phyloP scores from a whole-genome alignment of 495 filamentous ascomycete species.

The Penicillium silybi region DNA sequence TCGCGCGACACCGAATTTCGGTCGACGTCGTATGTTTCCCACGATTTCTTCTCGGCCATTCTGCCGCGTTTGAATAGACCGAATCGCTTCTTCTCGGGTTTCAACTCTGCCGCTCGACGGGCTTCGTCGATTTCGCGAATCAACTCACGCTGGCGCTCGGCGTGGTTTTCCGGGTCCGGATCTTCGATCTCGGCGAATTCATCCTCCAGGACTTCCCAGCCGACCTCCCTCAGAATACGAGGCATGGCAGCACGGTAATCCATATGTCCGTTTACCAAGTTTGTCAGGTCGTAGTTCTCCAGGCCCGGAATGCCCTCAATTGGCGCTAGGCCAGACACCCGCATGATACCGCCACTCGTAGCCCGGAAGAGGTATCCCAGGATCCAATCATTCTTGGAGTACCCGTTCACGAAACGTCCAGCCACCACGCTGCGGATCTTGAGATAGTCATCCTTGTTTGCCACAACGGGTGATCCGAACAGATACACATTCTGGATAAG shows the following conservation, averaged over 20 bases:
- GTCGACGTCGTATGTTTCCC: slow-evolving; percentile 85
- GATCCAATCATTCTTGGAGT: slow-evolving; percentile 95
- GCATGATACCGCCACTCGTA: slow-evolving; percentile 87
- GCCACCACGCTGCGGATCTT: slow-evolving; percentile 76
- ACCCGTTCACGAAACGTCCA: slow-evolving; percentile 92
- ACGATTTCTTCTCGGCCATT: slow-evolving; percentile 74
- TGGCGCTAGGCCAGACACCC: slow-evolving; percentile 81
- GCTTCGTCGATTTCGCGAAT: slow-evolving; percentile 97
- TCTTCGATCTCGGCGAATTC: slow-evolving; percentile 98
- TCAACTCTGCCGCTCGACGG: slow-evolving; percentile 74
- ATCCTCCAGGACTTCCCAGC: slow-evolving; percentile 85
- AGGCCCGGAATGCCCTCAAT: slow-evolving; percentile 73
- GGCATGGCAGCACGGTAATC: slow-evolving; percentile 92
- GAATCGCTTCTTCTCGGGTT: slow-evolving; percentile 68
- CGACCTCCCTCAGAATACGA: slow-evolving; percentile 73
- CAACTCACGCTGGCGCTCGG: slow-evolving; percentile 81
- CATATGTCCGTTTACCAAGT: slow-evolving; percentile 91
- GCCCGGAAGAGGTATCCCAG: slow-evolving; percentile 95
- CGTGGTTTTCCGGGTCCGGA: slow-evolving; percentile 90
- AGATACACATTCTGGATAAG: slow-evolving; percentile 94
- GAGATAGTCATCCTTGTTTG: slow-evolving; percentile 87
- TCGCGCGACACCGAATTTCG: slow-evolving; percentile 21
- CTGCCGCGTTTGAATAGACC: slow-evolving; percentile 77
- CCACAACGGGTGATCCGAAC: slow-evolving; percentile 88
- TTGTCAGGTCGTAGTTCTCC: slow-evolving; percentile 87